Base-by-base conservation (phyloP, 2,329 filamentous ascomycete species). In the Aspergillus sp. region DNA sequence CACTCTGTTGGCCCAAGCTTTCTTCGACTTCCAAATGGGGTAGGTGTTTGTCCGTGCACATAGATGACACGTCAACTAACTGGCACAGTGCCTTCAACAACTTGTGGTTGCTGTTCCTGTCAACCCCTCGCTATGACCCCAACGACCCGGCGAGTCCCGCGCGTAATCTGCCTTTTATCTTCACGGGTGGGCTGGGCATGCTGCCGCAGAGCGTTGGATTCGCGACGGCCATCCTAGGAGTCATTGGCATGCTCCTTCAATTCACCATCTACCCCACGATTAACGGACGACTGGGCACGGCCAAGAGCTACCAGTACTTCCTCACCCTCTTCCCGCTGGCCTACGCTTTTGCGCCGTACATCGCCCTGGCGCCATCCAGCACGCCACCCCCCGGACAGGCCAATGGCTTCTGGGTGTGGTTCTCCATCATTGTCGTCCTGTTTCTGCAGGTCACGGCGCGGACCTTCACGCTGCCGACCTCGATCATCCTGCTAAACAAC, bases 51-150 rank as follows among this genome's bases (percentile, higher is more conserved):
- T n/a, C 33, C 8, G 44, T 38, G 5, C 13, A n/a, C 20, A 40
- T 17, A 32, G 9, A 7, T 11, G 19, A 33, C 13, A 49, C 35
- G n/a, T 36, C 9, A 11, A 13, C 44, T 60, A 30, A 61, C 49
- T 14, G 8, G 14, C n/a, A 9, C 65, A 85, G 84, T 55, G 87
- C 87, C 24, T 91, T 90, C 74, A 86, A 89, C 65, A 85, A 86
- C 16, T 79, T 91, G 19, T 90, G 87, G 85, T 85, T 88, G 46
- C 80, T 90, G 44, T 91, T 91, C 72, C 80, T 91, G 42, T 90
- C 88, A 1, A 89, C 87, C 0, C 85, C 87, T 0, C 85, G 86
- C 7, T 83, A 71, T 50, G 69, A 73, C 40, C 36, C 64, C 13
- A 63, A 66, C 42, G 68, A 73, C 72, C 71, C 75, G 10, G 60